Evolutionary conservation across 805 yeast genomes (phyloP).

Genomic region (Metschnikowia continentalis): DNA sequence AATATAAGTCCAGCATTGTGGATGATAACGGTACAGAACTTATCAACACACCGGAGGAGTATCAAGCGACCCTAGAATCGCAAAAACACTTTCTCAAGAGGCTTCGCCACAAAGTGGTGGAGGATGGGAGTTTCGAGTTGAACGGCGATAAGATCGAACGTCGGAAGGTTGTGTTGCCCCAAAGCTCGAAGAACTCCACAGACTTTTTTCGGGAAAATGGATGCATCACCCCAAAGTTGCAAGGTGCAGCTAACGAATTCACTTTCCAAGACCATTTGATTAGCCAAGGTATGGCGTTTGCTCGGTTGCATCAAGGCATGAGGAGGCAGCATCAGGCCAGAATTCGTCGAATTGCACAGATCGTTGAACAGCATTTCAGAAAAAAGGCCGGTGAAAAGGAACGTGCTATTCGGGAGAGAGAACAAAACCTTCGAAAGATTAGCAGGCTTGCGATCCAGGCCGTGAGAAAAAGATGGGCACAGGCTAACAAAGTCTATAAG

Average conservation of each 20-base stretch:
- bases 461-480: slow-evolving; percentile 84
- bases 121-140: slow-evolving; percentile 36
- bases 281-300: slow-evolving; percentile 68
- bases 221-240: slow-evolving; percentile 37
- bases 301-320: slow-evolving; percentile 65
- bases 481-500: slow-evolving; percentile 78
- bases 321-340: slow-evolving; percentile 61
- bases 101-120: slow-evolving; percentile 36
- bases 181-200: slow-evolving; percentile 36
- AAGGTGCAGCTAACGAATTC: slow-evolving; percentile 37
- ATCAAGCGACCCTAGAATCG: slow-evolving; percentile 48
- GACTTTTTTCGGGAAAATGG: slow-evolving; percentile 48
- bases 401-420: slow-evolving; percentile 68
- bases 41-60: slow-evolving; percentile 48
- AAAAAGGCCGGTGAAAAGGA: slow-evolving; percentile 87
- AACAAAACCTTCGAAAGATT: slow-evolving; percentile 59
- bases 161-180: slow-evolving; percentile 44
- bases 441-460: slow-evolving; percentile 82
- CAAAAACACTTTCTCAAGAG: slow-evolving; percentile 50
- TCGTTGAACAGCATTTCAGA: slow-evolving; percentile 84
- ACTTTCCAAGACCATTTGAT: slow-evolving; percentile 72
- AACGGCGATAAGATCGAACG: slow-evolving; percentile 47
- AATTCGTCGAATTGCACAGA: slow-evolving; percentile 50
- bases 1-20: slow-evolving; percentile 33
- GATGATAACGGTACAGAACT: slow-evolving; percentile 36